These are phyloP conservation scores for Coemansia sp. DNA, from an alignment of 192 early-diverging fungal genomes.

Conservation along the genomic window DNA sequence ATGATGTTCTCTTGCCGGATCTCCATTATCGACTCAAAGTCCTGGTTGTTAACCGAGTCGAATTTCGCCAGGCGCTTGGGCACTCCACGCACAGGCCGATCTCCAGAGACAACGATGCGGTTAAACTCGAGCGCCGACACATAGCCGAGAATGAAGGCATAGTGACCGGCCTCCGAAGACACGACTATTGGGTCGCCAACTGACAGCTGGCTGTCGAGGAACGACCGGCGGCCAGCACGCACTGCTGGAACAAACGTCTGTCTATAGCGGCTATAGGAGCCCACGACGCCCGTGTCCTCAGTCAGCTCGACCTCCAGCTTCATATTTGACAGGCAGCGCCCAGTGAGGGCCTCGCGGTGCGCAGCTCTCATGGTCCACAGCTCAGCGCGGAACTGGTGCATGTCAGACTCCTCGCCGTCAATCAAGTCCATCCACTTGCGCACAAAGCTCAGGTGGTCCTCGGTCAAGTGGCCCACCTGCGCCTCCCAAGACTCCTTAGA, in stretches of 20 bases:
- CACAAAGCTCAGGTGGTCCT: slow-evolving; percentile 70
- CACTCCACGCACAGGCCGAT: slow-evolving; percentile 68
- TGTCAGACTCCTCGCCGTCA: slow-evolving; percentile 74
- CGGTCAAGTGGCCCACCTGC: slow-evolving; percentile 62
- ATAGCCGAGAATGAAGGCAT: slow-evolving; percentile 77
- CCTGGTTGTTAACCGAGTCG: slow-evolving; percentile 62
- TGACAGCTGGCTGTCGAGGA: slow-evolving; percentile 44
- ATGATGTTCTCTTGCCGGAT: slow-evolving; percentile 25
- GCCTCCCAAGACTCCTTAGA: slow-evolving; percentile 62
- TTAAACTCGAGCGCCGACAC: slow-evolving; percentile 59
- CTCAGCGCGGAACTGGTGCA: slow-evolving; percentile 61
- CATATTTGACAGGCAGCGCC: slow-evolving; percentile 52
- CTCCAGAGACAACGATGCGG: slow-evolving; percentile 61
- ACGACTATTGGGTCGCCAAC: slow-evolving; percentile 83
- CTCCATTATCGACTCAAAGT: slow-evolving; percentile 47
- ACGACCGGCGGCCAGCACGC: slow-evolving; percentile 14
- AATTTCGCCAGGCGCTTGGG: slow-evolving; percentile 61
- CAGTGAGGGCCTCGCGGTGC: slow-evolving; percentile 58
- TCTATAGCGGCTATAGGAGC: slow-evolving; percentile 43
- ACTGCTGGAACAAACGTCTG: slow-evolving; percentile 29
- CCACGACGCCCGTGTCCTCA: slow-evolving; percentile 30
- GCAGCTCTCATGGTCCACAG: slow-evolving; percentile 66
- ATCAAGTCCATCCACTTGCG: slow-evolving; percentile 78
- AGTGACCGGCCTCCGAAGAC: slow-evolving; percentile 73
- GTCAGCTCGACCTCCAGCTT: slow-evolving; percentile 23